Base-by-base conservation (phyloP, 331 rosid genomes). In the Pyracantha coccinea region DNA sequence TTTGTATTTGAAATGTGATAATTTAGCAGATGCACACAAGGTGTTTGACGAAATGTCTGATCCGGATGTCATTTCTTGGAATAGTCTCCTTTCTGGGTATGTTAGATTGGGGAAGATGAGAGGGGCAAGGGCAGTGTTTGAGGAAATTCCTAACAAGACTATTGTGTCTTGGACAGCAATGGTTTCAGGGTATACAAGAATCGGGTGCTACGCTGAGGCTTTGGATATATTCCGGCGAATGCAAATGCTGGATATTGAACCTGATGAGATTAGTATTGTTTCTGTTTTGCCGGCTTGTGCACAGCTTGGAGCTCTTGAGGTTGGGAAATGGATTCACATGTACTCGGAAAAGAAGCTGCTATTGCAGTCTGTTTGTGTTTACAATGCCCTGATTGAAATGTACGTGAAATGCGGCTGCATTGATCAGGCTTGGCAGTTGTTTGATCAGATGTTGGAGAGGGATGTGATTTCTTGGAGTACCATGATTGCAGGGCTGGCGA, bases 391-490 rank as follows among this genome's bases (percentile, higher is more conserved):
- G 66, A 69, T 90, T 75, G 93, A 92, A 82, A 87, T 92, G 93
- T 90, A 90, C 75, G 82, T 86, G 0, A 90, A 90, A 76, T 88
- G 94, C 28, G 96, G 94, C 25, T 83, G 93, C 44, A 74, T 92
- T 16, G 90, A 83, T 68, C 80, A 81, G 50, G 94, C 96, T 60
- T 20, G 75, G 83, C 55, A 76, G 16, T 69, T 92, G 86, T 90
- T 88, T 74, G 67, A 82, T 74, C 79, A 75, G 73, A 74, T 92
- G 89, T 57, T 69, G 8, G 71, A 73, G 57, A 85, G 83, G 88
- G 93, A 88, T 78, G 92, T 92, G 14, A 85, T 92, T 62, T 88
- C 93, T 71, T 90, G 97, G 96, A 92, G 92, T 68, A 90, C 90
- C 15, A 78, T 90, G 89, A 85, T 86, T 31, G 86, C 85, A 6